phyloP scores from a whole-genome alignment of 169 alveolate species.

The Cryptosporidium parvum region DNA sequence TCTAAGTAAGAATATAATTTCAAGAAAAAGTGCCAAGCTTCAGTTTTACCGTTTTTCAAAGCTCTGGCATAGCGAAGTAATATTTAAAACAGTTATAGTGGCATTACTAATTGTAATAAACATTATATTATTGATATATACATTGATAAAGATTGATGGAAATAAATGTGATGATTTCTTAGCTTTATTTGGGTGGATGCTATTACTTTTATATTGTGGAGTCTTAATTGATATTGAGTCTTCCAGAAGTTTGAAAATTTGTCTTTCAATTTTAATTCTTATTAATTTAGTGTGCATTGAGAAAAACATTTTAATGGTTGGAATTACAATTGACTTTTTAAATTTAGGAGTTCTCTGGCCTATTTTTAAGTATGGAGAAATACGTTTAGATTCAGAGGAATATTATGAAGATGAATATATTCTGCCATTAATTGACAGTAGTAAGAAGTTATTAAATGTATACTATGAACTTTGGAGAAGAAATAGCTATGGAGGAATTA shows the following conservation, averaged over 20 bases:
- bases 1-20: neutral
- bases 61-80: constrained; percentile 36
- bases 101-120: neutral
- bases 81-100: constrained; percentile 7
- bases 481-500: neutral
- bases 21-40: constrained; percentile 1
- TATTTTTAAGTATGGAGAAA: constrained; percentile 1
- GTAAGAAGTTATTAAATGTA: neutral
- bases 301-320: constrained; percentile 6
- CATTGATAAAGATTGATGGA: neutral
- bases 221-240: constrained; percentile 19
- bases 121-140: constrained; percentile 12
- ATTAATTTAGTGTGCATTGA: constrained; percentile 30
- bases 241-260: constrained; percentile 24
- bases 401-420: constrained; percentile 43
- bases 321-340: constrained; percentile 37
- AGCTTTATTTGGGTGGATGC: constrained; percentile 18
- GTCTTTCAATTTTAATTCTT: constrained; percentile 12
- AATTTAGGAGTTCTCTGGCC: constrained; percentile 51
- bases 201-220: constrained; percentile 30
- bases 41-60: constrained; percentile 6
- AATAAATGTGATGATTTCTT: neutral
- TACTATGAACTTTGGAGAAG: constrained; percentile 31
- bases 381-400: neutral
- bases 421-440: constrained; percentile 31